Evolutionary conservation across 805 yeast species (phyloP).

Genomic region (Pichia nakasei): DNA sequence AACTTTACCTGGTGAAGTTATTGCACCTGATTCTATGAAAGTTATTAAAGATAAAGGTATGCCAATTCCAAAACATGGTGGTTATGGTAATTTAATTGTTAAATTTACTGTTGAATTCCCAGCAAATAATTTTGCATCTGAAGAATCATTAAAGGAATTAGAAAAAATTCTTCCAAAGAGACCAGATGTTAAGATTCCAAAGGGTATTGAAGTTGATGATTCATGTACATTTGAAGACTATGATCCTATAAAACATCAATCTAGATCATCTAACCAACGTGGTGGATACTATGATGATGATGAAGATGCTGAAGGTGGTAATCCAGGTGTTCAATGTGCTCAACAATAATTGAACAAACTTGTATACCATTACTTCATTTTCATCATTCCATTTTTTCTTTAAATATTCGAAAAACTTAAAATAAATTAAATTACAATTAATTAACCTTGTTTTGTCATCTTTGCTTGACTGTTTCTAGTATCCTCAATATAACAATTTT

Average conservation of each 20-base stretch:
- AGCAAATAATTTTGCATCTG: slow-evolving; percentile 56
- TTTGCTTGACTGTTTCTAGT: neutral
- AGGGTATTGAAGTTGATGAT: slow-evolving; percentile 71
- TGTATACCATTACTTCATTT: neutral
- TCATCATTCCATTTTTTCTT: neutral
- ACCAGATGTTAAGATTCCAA: slow-evolving; percentile 51
- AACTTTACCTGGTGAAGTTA: slow-evolving; percentile 87
- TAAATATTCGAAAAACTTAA: neutral
- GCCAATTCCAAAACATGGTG: slow-evolving; percentile 89
- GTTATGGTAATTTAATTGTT: slow-evolving; percentile 77
- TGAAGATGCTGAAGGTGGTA: slow-evolving; percentile 47
- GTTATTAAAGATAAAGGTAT: slow-evolving; percentile 91
- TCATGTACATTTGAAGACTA: slow-evolving; percentile 24
- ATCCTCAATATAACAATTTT: neutral
- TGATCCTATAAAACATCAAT: slow-evolving; percentile 23
- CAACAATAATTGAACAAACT: slow-evolving; percentile 48
- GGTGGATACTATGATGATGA: slow-evolving; percentile 32
- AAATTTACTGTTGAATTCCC: slow-evolving; percentile 92
- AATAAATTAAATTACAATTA: no score
- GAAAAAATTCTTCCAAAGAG: slow-evolving; percentile 78
- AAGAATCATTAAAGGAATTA: slow-evolving; percentile 63
- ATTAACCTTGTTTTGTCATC: neutral
- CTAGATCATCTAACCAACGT: slow-evolving; percentile 34
- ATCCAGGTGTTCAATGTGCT: slow-evolving; percentile 86
- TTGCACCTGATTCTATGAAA: slow-evolving; percentile 73